Evolutionary conservation across 2,329 filamentous ascomycete species (phyloP), one percentile per base, ranked within the genome.

Genomic region (Xylariaceae sp.): DNA sequence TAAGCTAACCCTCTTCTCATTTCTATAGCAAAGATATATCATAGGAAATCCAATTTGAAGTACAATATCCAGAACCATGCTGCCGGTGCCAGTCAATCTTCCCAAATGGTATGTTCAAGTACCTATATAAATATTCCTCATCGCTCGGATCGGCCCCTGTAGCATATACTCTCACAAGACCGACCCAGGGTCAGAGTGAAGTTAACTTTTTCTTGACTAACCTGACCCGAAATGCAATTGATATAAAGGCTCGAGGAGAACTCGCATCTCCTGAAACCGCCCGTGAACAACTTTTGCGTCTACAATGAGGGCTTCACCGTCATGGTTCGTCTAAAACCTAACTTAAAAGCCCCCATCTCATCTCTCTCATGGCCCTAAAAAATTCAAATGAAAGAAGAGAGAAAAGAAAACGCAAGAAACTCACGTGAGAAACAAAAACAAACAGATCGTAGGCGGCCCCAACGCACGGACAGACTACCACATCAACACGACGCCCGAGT

Each of bases 381-480:
- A n/a, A n/a, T n/a, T n/a, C n/a, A n/a, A n/a, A n/a, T n/a, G n/a
- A n/a, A n/a, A n/a, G n/a, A n/a, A n/a, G n/a, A n/a, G n/a, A n/a
- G n/a, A n/a, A n/a, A n/a, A n/a, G n/a, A n/a, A n/a, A n/a, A n/a
- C n/a, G n/a, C n/a, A n/a, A n/a, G n/a, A n/a, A n/a, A n/a, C n/a
- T n/a, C n/a, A n/a, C n/a, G n/a, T n/a, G n/a, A n/a, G n/a, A n/a
- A n/a, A n/a, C n/a, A n/a, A n/a, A n/a, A n/a, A n/a, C n/a, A n/a
- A n/a, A n/a, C n/a, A n/a, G 84, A 88, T 95, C 54, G 89, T 98
- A 47, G 92, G 92, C 60, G 92, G 92, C 9, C 92, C 92, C 56
- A 97, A 97, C 64, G 87, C 87, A 45, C 81, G 92, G 49, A 96
- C 89, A 40, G 92, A 97, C 72, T 98, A 96, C 72, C 92, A 97